Conservation (phyloP, 2,329 filamentous ascomycete genomes). For the Aspergillus sp. region DNA sequence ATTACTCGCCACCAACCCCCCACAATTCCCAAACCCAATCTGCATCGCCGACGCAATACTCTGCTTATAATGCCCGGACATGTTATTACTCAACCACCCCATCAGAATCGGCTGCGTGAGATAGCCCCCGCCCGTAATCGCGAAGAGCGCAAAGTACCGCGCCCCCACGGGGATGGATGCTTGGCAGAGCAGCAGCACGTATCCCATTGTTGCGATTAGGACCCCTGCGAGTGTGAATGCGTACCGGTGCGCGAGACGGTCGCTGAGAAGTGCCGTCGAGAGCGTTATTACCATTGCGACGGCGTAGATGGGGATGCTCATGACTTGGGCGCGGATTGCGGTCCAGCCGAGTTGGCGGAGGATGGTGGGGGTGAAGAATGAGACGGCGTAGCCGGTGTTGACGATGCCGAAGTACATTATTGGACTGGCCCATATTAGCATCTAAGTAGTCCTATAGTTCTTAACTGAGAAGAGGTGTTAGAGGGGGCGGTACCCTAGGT, state of each 20-base stretch:
- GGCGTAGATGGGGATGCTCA: constrained; percentile 34
- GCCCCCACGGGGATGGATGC: constrained; percentile 8
- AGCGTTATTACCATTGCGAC: constrained; percentile 29
- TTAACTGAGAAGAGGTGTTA: not conserved
- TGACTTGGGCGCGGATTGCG: constrained; percentile 29
- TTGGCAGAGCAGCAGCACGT: constrained; percentile 13
- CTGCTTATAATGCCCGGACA: constrained; percentile 42
- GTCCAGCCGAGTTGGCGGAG: constrained; percentile 34
- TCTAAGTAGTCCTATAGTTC: not conserved
- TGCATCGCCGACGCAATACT: constrained; percentile 44
- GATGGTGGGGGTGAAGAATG: constrained; percentile 34
- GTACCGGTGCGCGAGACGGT: constrained; percentile 13
- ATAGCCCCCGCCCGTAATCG: constrained; percentile 25
- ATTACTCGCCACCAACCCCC: constrained; percentile 44
- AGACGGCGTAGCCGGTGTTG: constrained; percentile 16
- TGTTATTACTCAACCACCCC: constrained; percentile 41
- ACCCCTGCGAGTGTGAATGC: constrained; percentile 15
- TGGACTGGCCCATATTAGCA: not conserved
- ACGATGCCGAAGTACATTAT: constrained; percentile 17
- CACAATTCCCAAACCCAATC: constrained; percentile 47
- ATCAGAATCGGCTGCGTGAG: constrained; percentile 36
- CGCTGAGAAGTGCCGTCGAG: constrained; percentile 13
- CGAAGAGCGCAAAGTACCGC: constrained; percentile 27
- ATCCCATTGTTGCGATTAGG: constrained; percentile 13
- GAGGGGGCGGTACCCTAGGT: constrained; percentile 17